phyloP scores from a whole-genome alignment of 805 yeast genomes.

The Tetrapisispora fleetii region DNA sequence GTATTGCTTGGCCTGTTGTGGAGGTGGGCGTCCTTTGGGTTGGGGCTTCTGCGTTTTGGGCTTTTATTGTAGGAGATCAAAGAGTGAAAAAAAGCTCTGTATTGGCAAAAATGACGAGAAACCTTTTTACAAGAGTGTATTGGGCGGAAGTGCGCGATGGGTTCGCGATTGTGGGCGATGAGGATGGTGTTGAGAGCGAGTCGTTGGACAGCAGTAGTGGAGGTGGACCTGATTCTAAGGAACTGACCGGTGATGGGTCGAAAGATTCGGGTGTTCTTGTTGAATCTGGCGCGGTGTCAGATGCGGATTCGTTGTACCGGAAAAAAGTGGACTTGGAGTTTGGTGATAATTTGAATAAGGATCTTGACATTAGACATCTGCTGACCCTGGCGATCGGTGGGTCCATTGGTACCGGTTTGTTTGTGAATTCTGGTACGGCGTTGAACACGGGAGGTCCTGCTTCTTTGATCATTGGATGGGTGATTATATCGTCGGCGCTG shows the following conservation, averaged over 20 bases:
- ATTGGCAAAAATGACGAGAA: neutral
- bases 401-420: conserved; percentile 59
- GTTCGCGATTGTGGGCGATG: neutral
- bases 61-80: too few species aligned
- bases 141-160: conserved; percentile 1
- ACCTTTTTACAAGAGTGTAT: neutral
- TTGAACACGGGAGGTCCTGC: conserved; percentile 56
- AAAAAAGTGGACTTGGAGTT: neutral
- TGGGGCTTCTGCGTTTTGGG: too few species aligned
- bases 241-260: neutral
- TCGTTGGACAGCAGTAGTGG: neutral
- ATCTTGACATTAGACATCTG: conserved; percentile 33
- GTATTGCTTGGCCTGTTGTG: too few species aligned
- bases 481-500: conserved; percentile 46
- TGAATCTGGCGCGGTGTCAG: neutral
- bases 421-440: conserved; percentile 56
- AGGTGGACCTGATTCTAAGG: neutral
- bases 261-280: neutral
- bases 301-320: neutral
- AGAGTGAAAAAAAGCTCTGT: too few species aligned
- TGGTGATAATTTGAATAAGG: conserved; percentile 6
- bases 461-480: conserved; percentile 47
- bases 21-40: too few species aligned
- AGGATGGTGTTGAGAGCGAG: neutral
- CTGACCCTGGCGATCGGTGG: conserved; percentile 65